These are phyloP conservation scores for Globisporangium cederbergense DNA, from an alignment of 352 stramenopile genomes.

Conservation along the genomic window DNA sequence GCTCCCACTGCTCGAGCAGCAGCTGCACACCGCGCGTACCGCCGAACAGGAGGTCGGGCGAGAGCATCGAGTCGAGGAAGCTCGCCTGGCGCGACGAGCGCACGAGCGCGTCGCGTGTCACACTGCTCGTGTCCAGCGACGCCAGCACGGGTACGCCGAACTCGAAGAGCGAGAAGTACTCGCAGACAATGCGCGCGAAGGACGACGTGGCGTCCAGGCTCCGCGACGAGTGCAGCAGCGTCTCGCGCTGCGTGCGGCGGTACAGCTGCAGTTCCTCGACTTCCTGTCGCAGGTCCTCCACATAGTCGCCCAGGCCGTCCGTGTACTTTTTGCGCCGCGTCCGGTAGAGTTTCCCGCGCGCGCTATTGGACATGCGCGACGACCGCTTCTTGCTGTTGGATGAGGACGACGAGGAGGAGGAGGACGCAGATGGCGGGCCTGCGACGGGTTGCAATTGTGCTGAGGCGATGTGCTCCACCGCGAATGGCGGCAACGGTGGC, in stretches of 20 bases:
- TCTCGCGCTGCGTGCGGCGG: slow-evolving; percentile 20
- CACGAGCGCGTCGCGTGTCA: slow-evolving; percentile 20
- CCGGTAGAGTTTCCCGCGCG: slow-evolving; percentile 60
- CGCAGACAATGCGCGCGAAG: slow-evolving; percentile 39
- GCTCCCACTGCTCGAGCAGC: slow-evolving; percentile 59
- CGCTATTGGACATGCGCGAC: slow-evolving; percentile 52
- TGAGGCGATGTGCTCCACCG: not conserved
- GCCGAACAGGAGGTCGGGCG: slow-evolving; percentile 47
- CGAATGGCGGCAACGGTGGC: too few relatives aligned
- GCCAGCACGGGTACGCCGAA: slow-evolving; percentile 41
- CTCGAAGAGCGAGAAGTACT: slow-evolving; percentile 68
- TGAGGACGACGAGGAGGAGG: not conserved
- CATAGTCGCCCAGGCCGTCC: slow-evolving; percentile 34
- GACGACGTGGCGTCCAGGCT: slow-evolving; percentile 16
- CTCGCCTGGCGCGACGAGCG: slow-evolving; percentile 25
- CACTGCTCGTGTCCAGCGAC: slow-evolving; percentile 16
- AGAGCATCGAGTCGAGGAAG: slow-evolving; percentile 44
- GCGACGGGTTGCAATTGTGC: not conserved
- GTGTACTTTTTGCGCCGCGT: slow-evolving; percentile 49
- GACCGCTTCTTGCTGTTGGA: slow-evolving; percentile 17
- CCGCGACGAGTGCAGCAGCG: slow-evolving; percentile 15
- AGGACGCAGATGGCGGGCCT: not conserved
- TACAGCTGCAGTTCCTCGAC: slow-evolving; percentile 38
- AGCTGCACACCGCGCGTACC: slow-evolving; percentile 35
- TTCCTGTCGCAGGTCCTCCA: slow-evolving; percentile 43